Conservation (phyloP, 140 eudicot genomes). For the Cichorium intybus region DNA sequence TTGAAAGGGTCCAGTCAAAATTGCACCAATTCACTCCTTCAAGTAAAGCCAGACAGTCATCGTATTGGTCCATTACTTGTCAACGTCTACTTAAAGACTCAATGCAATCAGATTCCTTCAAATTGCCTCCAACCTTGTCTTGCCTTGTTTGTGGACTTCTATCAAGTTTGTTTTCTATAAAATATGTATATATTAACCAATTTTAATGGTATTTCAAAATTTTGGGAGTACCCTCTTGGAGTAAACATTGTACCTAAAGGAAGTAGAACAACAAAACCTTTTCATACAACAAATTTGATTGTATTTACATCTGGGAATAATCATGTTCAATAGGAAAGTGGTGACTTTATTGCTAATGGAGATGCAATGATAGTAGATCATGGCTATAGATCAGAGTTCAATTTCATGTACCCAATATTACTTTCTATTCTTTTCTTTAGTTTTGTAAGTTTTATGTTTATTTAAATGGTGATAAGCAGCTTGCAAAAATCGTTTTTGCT, state of each 20-base stretch:
- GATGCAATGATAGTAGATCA: slow-evolving; percentile 95
- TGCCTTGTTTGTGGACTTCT: slow-evolving; percentile 53
- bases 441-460: too few relatives aligned
- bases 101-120: slow-evolving; percentile 29
- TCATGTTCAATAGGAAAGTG: slow-evolving; percentile 14
- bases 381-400: slow-evolving; percentile 69
- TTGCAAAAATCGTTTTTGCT: slow-evolving; percentile 67
- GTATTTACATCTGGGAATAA: slow-evolving; percentile 48
- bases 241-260: slow-evolving; percentile 75
- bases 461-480: too few relatives aligned
- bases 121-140: slow-evolving; percentile 46
- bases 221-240: slow-evolving; percentile 91
- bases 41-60: slow-evolving; percentile 51
- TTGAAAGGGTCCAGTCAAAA: slow-evolving; percentile 26
- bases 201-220: neutral
- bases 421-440: too few relatives aligned
- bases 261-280: slow-evolving; percentile 84
- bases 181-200: too few relatives aligned
- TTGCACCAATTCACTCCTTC: slow-evolving; percentile 49
- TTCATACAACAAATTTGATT: slow-evolving; percentile 73
- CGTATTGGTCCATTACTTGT: slow-evolving; percentile 79
- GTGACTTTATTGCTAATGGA: slow-evolving; percentile 58
- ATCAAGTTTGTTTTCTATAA: too few relatives aligned
- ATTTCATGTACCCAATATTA: slow-evolving; percentile 7
- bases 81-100: slow-evolving; percentile 47